Conservation (phyloP, 176 grass and related monocot genomes). For the Alloteropsis semialata region DNA sequence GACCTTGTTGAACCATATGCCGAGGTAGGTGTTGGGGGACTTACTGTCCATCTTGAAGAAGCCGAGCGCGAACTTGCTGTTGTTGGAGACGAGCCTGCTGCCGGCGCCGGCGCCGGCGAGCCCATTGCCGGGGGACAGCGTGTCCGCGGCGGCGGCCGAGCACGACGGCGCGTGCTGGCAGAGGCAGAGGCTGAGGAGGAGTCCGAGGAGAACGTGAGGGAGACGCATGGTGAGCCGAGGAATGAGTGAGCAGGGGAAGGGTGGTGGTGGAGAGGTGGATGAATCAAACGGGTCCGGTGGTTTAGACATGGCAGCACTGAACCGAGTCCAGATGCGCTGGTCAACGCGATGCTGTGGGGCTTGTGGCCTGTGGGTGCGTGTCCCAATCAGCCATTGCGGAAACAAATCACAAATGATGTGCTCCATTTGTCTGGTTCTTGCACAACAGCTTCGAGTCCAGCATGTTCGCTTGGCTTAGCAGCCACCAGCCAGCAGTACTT, state of each 20-base stretch:
- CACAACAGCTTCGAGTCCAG: not conserved
- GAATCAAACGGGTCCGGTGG: not conserved
- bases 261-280: not conserved
- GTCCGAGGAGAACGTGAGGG: no score
- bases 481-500: no score
- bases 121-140: no score
- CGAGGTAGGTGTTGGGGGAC: not conserved
- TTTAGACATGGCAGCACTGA: not conserved
- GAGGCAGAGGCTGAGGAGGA: no score
- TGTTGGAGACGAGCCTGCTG: not conserved
- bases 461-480: no score
- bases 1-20: not conserved
- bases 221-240: not conserved
- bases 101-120: not conserved
- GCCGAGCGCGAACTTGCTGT: constrained; percentile 49
- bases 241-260: not conserved
- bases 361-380: not conserved
- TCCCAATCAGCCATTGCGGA: not conserved
- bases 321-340: not conserved
- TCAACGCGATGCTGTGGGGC: not conserved
- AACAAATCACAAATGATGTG: no score
- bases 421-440: no score
- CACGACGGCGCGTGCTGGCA: no score
- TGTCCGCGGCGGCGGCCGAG: no score
- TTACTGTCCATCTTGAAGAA: constrained; percentile 39